Evolutionary conservation across 2,329 filamentous ascomycete species (phyloP).

Genomic region (Diaporthe sp.): DNA sequence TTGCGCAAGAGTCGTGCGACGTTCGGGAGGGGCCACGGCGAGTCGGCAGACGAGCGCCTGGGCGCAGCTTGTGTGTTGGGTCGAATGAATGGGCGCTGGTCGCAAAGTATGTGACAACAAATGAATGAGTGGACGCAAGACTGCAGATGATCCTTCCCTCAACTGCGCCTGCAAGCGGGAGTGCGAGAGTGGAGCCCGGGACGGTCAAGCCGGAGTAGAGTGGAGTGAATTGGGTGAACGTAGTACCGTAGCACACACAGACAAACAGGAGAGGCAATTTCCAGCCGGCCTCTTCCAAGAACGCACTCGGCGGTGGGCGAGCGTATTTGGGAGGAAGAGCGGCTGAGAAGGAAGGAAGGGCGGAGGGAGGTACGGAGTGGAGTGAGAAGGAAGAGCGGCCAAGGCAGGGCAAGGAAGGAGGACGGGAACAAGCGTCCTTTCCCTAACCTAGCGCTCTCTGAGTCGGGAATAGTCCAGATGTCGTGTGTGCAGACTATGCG

Average conservation of each 20-base stretch:
- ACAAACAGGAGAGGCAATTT: constrained; percentile 13
- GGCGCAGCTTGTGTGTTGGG: background rate
- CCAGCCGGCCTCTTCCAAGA: constrained; percentile 30
- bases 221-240: background rate
- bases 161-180: constrained; percentile 38
- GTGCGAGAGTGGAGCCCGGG: constrained; percentile 7
- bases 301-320: constrained; percentile 6
- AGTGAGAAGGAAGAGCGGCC: constrained; percentile 4
- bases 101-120: background rate
- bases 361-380: background rate
- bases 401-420: constrained; percentile 13
- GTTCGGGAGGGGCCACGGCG: constrained; percentile 8
- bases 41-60: background rate
- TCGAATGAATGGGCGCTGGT: constrained; percentile 9
- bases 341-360: constrained; percentile 13
- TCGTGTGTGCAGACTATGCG: constrained; percentile 18
- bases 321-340: constrained; percentile 10
- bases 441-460: constrained; percentile 23
- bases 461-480: constrained; percentile 24
- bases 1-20: constrained; percentile 29
- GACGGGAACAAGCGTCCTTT: constrained; percentile 29
- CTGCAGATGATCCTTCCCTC: constrained; percentile 34
- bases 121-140: constrained; percentile 41
- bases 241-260: background rate
- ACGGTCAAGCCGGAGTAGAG: constrained; percentile 22